These are phyloP conservation scores for Hypoxylon sp. DNA, from an alignment of 2,329 filamentous ascomycete genomes.

Conservation along the genomic window DNA sequence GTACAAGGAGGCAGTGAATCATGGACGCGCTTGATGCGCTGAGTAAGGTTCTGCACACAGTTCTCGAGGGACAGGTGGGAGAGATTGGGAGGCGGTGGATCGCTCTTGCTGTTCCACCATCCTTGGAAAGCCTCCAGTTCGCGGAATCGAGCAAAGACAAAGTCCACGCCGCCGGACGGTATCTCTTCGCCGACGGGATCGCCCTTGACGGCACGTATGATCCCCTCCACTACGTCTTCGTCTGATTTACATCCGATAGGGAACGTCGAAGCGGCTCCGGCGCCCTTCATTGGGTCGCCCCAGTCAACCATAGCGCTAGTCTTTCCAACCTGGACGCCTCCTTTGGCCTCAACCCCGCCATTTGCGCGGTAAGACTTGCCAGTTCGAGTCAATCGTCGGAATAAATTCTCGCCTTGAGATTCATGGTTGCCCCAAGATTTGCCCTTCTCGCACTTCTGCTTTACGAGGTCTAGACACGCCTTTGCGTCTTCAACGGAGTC, in stretches of 20 bases:
- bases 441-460: slow-evolving; percentile 95
- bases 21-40: slow-evolving; percentile 68
- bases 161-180: slow-evolving; percentile 71
- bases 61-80: slow-evolving; percentile 57
- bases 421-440: slow-evolving; percentile 86
- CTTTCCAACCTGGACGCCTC: slow-evolving; percentile 68
- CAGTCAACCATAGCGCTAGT: slow-evolving; percentile 87
- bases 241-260: slow-evolving; percentile 70
- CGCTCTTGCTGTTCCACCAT: slow-evolving; percentile 74
- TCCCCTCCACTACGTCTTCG: slow-evolving; percentile 66
- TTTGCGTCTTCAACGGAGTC: slow-evolving; percentile 93
- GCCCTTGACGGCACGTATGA: slow-evolving; percentile 70
- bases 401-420: slow-evolving; percentile 85
- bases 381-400: slow-evolving; percentile 79
- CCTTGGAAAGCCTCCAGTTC: slow-evolving; percentile 74
- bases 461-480: slow-evolving; percentile 91
- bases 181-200: slow-evolving; percentile 70
- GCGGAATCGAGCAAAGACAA: slow-evolving; percentile 75
- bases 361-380: slow-evolving; percentile 73
- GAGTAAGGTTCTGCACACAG: slow-evolving; percentile 60
- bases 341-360: slow-evolving; percentile 67
- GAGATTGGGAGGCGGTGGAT: slow-evolving; percentile 49
- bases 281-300: slow-evolving; percentile 78
- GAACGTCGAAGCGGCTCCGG: slow-evolving; percentile 67
- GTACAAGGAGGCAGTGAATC: slow-evolving; percentile 73